phyloP scores from a whole-genome alignment of 352 stramenopile genomes.

The Pseudoperonospora humuli region DNA sequence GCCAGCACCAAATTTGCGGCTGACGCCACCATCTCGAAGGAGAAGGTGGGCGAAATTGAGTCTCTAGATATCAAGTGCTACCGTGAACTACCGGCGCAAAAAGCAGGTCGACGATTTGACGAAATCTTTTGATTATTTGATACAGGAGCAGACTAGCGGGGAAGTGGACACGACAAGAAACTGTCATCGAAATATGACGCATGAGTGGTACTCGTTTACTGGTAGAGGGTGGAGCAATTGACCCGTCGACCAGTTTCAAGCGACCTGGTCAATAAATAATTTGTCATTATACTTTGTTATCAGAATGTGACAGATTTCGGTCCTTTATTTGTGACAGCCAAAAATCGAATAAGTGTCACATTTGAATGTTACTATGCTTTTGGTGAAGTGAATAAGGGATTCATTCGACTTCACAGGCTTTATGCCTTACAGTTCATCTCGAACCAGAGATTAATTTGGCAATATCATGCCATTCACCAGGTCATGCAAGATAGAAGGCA shows the following conservation, averaged over 20 bases:
- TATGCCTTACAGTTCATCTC: not conserved
- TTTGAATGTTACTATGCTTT: slow-evolving; percentile 6
- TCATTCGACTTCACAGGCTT: not conserved
- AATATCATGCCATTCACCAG: not conserved
- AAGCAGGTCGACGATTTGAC: slow-evolving; percentile 45
- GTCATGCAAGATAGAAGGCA: not conserved
- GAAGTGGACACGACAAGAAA: slow-evolving; percentile 28
- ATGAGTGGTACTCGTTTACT: not conserved
- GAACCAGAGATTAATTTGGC: not conserved
- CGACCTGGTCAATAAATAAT: not conserved
- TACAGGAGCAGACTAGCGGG: slow-evolving; percentile 48
- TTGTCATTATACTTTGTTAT: not conserved
- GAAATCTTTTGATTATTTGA: slow-evolving; percentile 40
- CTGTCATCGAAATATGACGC: not conserved
- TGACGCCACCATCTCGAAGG: slow-evolving; percentile 17
- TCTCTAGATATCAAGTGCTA: no score
- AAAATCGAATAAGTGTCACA: slow-evolving; percentile 21
- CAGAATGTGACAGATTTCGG: slow-evolving; percentile 3
- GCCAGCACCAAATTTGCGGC: slow-evolving; percentile 17
- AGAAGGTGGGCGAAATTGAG: no score
- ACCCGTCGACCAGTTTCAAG: not conserved
- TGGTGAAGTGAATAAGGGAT: not conserved
- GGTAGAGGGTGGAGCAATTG: not conserved
- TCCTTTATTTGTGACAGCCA: slow-evolving; percentile 4
- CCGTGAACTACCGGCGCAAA: slow-evolving; percentile 45